Percentiles rank a stretch among this genome's conserved stretches.
phyloP scores from a whole-genome alignment of 495 filamentous ascomycete species.

The Neurospora sp. region DNA sequence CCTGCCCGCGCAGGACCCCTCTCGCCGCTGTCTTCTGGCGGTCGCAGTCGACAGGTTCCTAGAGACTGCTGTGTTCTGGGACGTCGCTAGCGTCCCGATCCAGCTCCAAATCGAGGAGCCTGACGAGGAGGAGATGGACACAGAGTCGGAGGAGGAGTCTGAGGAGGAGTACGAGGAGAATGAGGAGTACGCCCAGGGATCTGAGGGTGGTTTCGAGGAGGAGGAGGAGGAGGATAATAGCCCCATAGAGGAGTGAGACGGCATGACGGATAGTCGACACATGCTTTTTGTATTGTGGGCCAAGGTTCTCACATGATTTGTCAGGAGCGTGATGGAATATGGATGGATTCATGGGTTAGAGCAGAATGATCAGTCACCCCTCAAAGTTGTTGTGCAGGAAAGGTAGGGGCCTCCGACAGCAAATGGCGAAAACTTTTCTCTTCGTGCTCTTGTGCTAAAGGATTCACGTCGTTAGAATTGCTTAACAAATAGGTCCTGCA shows the following conservation, averaged over 20 bases:
- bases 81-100: neutral
- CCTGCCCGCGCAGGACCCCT: neutral
- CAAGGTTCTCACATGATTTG: neutral
- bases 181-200: neutral
- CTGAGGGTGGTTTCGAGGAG: neutral
- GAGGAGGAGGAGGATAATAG: neutral
- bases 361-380: neutral
- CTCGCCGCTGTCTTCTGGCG: neutral
- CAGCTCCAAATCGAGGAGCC: neutral
- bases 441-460: no score
- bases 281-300: neutral
- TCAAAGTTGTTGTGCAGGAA: neutral
- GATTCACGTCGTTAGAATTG: no score
- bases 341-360: neutral
- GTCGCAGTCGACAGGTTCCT: neutral
- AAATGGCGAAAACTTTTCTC: neutral
- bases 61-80: neutral
- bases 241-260: neutral
- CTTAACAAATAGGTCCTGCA: no score
- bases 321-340: neutral
- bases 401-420: neutral
- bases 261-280: neutral
- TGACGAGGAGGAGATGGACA: neutral
- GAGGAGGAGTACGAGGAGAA: neutral
- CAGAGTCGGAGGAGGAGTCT: neutral